Base-by-base conservation (phyloP, 148 eudicot species). In the Rhododendron griersonianum region DNA sequence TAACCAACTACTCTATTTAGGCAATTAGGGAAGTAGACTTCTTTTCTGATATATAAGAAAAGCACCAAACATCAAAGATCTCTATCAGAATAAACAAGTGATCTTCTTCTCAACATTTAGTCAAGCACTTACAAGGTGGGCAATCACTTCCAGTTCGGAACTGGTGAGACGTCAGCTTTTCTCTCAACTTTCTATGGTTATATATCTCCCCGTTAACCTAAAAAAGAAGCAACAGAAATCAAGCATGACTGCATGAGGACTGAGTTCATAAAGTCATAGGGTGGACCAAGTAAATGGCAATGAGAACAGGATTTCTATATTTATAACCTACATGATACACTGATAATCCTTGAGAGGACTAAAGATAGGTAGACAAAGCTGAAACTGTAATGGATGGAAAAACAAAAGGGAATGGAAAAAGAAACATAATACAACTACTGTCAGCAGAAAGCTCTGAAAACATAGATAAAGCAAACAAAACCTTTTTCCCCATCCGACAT, bases 181-280 rank as follows among this genome's bases (percentile, higher is more conserved):
- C n/a, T n/a, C n/a, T n/a, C n/a, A n/a, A n/a, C n/a, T n/a, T n/a
- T n/a, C n/a, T n/a, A n/a, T n/a, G n/a, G n/a, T n/a, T n/a, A n/a
- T n/a, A n/a, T n/a, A n/a, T n/a, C n/a, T n/a, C n/a, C n/a, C n/a
- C n/a, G n/a, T n/a, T n/a, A n/a, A n/a, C n/a, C n/a, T n/a, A n/a
- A n/a, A n/a, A n/a, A n/a, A n/a, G n/a, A n/a, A n/a, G 78, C 78
- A 74, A 47, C 6, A 78, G 30, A 81, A 16, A 41, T 25, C 84
- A 86, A 57, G 59, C 75, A 75, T 41, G 59, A 53, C 28, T 59
- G 65, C 11, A 63, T 65, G 30, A 65, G 71, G 25, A 39, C 15
- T 33, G 48, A 84, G 79, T 83, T 82, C 44, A 76, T 86, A 50
- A 50, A 21, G 79, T 18, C 39, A 73, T 13, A 81, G 11, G 59